A percentile compares a stretch with the other conserved stretches of the same genome.
Evolutionary conservation across 306 rosid genomes (phyloP).

Genomic region (Cajanus cajan): DNA sequence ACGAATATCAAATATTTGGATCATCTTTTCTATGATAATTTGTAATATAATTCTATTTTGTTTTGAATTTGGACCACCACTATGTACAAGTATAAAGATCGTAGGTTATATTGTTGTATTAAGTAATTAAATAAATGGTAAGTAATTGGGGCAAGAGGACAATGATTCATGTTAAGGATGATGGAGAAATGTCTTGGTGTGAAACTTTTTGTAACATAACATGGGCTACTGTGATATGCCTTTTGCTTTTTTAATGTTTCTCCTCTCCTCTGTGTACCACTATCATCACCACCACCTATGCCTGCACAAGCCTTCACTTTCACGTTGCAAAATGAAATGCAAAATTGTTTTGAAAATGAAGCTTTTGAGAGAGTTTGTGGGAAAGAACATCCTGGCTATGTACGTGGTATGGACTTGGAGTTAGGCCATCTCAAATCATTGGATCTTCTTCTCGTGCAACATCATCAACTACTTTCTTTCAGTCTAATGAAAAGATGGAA

Average conservation of each 20-base stretch:
- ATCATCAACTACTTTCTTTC: too few relatives aligned
- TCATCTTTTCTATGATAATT: neutral
- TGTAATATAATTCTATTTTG: neutral
- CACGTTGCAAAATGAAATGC: too few relatives aligned
- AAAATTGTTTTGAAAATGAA: too few relatives aligned
- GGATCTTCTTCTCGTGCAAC: too few relatives aligned
- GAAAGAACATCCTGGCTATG: too few relatives aligned
- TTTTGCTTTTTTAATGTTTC: slow-evolving; percentile 6
- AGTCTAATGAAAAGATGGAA: too few relatives aligned
- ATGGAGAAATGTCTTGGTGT: slow-evolving; percentile 29
- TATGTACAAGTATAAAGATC: neutral
- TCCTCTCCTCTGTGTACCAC: neutral
- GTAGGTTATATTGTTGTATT: neutral
- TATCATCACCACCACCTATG: slow-evolving; percentile 28
- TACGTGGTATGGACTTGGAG: too few relatives aligned
- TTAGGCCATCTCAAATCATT: too few relatives aligned
- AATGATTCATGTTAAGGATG: slow-evolving; percentile 36
- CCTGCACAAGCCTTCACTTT: slow-evolving; percentile 27
- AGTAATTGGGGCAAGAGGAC: slow-evolving; percentile 32
- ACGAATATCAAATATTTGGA: slow-evolving; percentile 18
- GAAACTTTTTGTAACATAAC: slow-evolving; percentile 31
- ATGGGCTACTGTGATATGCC: slow-evolving; percentile 22
- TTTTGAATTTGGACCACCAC: slow-evolving; percentile 21
- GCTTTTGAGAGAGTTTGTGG: too few relatives aligned
- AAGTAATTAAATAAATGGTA: slow-evolving; percentile 8